Conservation (phyloP, 352 stramenopile species). For the Blastocystis sp. region DNA sequence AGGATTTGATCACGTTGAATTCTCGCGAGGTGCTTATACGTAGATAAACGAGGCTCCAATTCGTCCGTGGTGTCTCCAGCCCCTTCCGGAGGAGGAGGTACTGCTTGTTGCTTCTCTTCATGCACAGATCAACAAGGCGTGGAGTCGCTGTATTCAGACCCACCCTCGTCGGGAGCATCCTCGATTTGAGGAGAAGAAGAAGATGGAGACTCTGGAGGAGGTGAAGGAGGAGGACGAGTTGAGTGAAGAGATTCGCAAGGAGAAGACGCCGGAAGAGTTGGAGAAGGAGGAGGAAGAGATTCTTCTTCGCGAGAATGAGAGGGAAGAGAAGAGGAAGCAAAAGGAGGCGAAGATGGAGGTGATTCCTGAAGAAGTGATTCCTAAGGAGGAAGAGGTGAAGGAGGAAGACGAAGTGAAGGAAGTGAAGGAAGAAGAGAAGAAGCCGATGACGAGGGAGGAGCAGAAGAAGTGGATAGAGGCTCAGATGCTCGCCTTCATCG, state of each 20-base stretch:
- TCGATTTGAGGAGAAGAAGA: background rate
- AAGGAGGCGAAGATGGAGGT: background rate
- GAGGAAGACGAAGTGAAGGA: background rate
- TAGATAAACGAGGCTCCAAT: background rate
- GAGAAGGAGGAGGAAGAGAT: slow-evolving; percentile 35
- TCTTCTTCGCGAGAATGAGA: background rate
- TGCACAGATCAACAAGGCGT: background rate
- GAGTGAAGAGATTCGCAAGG: background rate
- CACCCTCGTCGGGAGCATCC: background rate
- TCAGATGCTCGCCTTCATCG: background rate
- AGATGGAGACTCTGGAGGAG: background rate
- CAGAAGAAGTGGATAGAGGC: background rate
- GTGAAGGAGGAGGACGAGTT: background rate
- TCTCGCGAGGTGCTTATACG: background rate
- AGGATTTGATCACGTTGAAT: background rate
- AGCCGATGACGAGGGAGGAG: background rate
- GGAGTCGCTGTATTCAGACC: background rate
- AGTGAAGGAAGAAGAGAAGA: background rate
- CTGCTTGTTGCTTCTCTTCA: background rate
- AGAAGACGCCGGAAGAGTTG: background rate
- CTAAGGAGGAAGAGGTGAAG: background rate
- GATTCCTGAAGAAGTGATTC: background rate
- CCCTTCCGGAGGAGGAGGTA: background rate
- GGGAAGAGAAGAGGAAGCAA: background rate
- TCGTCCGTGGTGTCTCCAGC: background rate